A percentile compares a stretch with the other conserved stretches of the same genome.
phyloP scores from a whole-genome alignment of 1,284 basidiomycete genomes.

The Lignosus rhinocerotis region DNA sequence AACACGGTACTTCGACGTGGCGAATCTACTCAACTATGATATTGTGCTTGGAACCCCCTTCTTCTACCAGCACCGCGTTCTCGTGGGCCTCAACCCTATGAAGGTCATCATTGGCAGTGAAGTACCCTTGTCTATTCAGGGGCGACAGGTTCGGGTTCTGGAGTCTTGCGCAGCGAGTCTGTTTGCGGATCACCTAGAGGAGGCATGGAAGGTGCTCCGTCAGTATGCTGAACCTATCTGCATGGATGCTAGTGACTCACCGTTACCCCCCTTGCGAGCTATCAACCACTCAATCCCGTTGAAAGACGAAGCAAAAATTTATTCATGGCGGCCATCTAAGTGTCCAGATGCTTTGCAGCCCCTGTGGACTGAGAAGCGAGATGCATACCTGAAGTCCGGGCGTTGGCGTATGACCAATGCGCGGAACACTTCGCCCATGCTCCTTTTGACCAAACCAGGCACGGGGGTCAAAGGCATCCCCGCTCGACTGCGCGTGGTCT shows the following conservation, averaged over 20 bases:
- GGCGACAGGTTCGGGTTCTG: slow-evolving; percentile 9
- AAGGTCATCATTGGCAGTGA: slow-evolving; percentile 20
- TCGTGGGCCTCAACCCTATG: slow-evolving; percentile 24
- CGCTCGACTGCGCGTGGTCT: slow-evolving; percentile 32
- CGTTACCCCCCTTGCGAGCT: slow-evolving; percentile 32
- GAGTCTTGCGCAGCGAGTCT: slow-evolving; percentile 21
- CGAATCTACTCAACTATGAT: slow-evolving; percentile 26
- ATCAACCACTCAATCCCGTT: slow-evolving; percentile 42
- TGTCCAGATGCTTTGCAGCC: slow-evolving; percentile 31
- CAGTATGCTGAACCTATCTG: slow-evolving; percentile 30
- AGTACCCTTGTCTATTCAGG: slow-evolving; percentile 16
- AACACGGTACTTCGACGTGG: slow-evolving; percentile 31
- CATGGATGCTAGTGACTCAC: slow-evolving; percentile 28
- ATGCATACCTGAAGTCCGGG: slow-evolving; percentile 31
- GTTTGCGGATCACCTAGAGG: slow-evolving; percentile 17
- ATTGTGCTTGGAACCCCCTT: slow-evolving; percentile 27
- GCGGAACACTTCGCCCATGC: slow-evolving; percentile 36
- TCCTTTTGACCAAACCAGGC: slow-evolving; percentile 32
- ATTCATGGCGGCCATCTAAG: slow-evolving; percentile 32
- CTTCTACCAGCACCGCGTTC: slow-evolving; percentile 24
- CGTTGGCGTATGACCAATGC: slow-evolving; percentile 32
- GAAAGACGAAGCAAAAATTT: slow-evolving; percentile 34
- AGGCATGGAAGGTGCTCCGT: slow-evolving; percentile 11
- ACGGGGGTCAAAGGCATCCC: slow-evolving; percentile 18
- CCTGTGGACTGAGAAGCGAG: slow-evolving; percentile 29